Conservation (phyloP, 1,139 yeast species). For the Yamadazyma friedrichii region DNA sequence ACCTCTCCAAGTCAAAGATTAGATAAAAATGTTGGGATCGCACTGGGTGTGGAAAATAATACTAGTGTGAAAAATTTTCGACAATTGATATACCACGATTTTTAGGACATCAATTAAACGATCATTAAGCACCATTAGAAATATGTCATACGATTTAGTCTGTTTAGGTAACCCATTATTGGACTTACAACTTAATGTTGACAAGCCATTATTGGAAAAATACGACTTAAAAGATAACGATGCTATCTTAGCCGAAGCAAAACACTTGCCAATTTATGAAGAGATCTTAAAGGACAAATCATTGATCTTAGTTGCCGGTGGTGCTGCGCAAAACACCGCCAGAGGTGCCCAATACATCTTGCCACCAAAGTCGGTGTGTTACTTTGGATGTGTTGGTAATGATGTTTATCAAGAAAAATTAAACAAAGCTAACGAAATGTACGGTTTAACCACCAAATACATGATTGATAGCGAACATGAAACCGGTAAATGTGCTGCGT, state of each 20-base stretch:
- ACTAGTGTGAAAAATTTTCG: conserved; percentile 2
- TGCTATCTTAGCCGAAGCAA: conserved; percentile 88
- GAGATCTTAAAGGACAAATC: conserved; percentile 66
- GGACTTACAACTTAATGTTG: conserved; percentile 84
- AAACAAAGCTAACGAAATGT: conserved; percentile 76
- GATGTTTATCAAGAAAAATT: conserved; percentile 85
- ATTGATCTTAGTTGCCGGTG: conserved; percentile 87
- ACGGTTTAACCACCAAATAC: conserved; percentile 87
- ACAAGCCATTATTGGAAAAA: conserved; percentile 65
- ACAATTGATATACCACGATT: conserved; percentile 22
- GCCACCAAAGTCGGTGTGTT: conserved; percentile 79
- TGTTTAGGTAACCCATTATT: conserved; percentile 67
- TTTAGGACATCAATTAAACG: too few relatives aligned
- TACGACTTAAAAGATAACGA: conserved; percentile 88
- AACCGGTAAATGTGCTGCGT: conserved; percentile 98
- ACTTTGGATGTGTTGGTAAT: conserved; percentile 95
- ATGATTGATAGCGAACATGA: conserved; percentile 72
- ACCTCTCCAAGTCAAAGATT: neutral
- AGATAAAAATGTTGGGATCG: too few relatives aligned
- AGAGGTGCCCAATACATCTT: conserved; percentile 96
- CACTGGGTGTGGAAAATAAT: neutral
- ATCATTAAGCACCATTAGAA: conserved; percentile 12
- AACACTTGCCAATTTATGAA: conserved; percentile 81
- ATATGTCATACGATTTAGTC: conserved; percentile 33
- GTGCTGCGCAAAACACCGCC: conserved; percentile 99